phyloP scores from a whole-genome alignment of 2,329 filamentous ascomycete genomes.

The Beauveria sp. region DNA sequence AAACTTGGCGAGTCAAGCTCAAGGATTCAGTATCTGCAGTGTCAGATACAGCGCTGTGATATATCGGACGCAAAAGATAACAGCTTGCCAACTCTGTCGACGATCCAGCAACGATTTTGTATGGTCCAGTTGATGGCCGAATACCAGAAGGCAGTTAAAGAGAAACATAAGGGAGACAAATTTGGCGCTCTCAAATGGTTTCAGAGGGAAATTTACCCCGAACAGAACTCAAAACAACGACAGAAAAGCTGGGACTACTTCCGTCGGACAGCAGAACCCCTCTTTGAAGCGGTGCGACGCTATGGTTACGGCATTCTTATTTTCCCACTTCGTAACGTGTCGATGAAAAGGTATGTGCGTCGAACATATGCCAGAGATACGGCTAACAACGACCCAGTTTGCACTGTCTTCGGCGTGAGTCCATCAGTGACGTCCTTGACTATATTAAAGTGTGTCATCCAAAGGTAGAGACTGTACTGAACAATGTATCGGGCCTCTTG shows the following conservation, averaged over 20 bases:
- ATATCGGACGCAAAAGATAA: background rate
- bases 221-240: background rate
- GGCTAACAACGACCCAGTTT: too few species aligned
- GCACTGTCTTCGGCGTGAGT: too few species aligned
- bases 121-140: conserved; percentile 6
- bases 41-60: background rate
- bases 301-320: background rate
- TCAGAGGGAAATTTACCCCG: background rate
- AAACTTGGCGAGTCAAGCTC: background rate
- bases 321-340: too few species aligned
- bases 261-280: background rate
- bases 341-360: too few species aligned
- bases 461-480: too few species aligned
- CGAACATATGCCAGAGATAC: too few species aligned
- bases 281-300: background rate
- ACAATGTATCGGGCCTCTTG: too few species aligned
- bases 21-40: background rate
- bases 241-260: too few species aligned
- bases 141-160: background rate
- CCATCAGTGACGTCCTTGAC: too few species aligned
- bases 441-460: too few species aligned
- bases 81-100: background rate
- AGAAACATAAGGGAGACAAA: background rate
- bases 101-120: conserved; percentile 1
- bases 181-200: background rate